Conservation (phyloP, 352 stramenopile species). For the Phytophthora parvispora region DNA sequence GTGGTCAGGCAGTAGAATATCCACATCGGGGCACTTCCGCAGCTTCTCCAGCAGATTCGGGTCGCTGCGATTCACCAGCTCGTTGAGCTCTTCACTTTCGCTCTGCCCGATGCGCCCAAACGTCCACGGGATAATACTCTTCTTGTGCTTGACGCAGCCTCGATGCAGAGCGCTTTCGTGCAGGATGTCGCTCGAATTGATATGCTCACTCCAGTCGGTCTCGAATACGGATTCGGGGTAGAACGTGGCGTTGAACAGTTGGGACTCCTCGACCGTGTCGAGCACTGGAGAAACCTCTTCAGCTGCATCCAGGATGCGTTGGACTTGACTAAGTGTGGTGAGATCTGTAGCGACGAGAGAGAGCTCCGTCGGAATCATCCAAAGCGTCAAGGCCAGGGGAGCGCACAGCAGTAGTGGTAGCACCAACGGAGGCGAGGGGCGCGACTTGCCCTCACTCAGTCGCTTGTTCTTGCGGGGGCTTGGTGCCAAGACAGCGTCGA, state of each 20-base stretch:
- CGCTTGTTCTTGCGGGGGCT: constrained; percentile 4
- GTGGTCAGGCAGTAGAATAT: constrained; percentile 53
- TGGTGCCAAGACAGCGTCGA: background rate
- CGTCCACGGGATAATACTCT: constrained; percentile 51
- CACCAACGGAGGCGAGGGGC: constrained; percentile 4
- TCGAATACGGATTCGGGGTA: constrained; percentile 44
- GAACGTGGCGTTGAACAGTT: constrained; percentile 38
- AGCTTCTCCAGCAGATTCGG: constrained; percentile 54
- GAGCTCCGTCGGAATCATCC: constrained; percentile 24
- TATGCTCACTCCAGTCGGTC: constrained; percentile 36
- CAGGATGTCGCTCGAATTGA: constrained; percentile 39
- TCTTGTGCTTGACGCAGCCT: constrained; percentile 50
- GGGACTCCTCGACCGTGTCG: constrained; percentile 8
- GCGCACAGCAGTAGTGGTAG: constrained; percentile 23
- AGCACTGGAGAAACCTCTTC: constrained; percentile 21
- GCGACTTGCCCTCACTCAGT: background rate
- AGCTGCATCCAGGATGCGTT: constrained; percentile 26
- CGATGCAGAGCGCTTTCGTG: constrained; percentile 50
- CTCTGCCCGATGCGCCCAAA: constrained; percentile 47
- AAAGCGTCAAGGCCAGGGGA: constrained; percentile 17
- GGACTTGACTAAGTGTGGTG: constrained; percentile 5
- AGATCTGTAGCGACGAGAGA: constrained; percentile 8
- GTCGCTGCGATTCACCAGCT: constrained; percentile 39
- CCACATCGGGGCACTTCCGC: constrained; percentile 56
- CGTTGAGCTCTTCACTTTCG: constrained; percentile 1